These are phyloP conservation scores for Penicillium glabrum DNA, from an alignment of 2,329 filamentous ascomycete genomes.

Conservation along the genomic window DNA sequence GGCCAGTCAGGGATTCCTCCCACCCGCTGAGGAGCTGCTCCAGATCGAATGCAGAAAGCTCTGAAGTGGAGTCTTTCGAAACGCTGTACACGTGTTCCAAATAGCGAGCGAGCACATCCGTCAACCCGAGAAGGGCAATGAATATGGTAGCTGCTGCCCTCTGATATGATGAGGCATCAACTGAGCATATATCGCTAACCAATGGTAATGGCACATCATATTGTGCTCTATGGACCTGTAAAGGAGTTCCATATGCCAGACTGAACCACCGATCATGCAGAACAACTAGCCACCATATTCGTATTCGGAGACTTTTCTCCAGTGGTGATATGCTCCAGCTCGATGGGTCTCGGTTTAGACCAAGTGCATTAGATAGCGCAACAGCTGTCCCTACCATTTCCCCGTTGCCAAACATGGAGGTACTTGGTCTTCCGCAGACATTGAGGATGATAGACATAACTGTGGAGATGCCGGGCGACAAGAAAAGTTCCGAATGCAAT, in stretches of 20 bases:
- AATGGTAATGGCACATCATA: conserved; percentile 52
- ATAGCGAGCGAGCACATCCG: conserved; percentile 43
- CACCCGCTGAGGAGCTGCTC: conserved; percentile 40
- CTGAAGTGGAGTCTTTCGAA: conserved; percentile 9
- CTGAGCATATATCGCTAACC: conserved; percentile 28
- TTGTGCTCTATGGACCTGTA: conserved; percentile 47
- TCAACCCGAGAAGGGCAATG: conserved; percentile 47
- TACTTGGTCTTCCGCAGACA: conserved; percentile 55
- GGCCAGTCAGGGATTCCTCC: conserved; percentile 44
- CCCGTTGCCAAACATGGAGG: conserved; percentile 56
- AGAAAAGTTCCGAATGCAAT: conserved; percentile 54
- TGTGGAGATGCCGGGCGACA: conserved; percentile 55
- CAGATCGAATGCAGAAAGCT: conserved; percentile 33
- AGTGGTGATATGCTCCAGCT: conserved; percentile 53
- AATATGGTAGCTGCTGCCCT: conserved; percentile 41
- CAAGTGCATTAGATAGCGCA: conserved; percentile 55
- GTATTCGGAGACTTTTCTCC: conserved; percentile 54
- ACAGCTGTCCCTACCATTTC: conserved; percentile 53
- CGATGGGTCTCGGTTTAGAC: conserved; percentile 54
- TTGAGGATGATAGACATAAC: conserved; percentile 56
- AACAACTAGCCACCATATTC: conserved; percentile 58
- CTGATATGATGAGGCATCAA: conserved; percentile 3
- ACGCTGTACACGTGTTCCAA: conserved; percentile 34
- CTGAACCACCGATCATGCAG: conserved; percentile 58
- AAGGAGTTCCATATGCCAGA: conserved; percentile 55